These are phyloP conservation scores for Trametes elegans DNA, from an alignment of 768 basidiomycete species.

Conservation along the genomic window DNA sequence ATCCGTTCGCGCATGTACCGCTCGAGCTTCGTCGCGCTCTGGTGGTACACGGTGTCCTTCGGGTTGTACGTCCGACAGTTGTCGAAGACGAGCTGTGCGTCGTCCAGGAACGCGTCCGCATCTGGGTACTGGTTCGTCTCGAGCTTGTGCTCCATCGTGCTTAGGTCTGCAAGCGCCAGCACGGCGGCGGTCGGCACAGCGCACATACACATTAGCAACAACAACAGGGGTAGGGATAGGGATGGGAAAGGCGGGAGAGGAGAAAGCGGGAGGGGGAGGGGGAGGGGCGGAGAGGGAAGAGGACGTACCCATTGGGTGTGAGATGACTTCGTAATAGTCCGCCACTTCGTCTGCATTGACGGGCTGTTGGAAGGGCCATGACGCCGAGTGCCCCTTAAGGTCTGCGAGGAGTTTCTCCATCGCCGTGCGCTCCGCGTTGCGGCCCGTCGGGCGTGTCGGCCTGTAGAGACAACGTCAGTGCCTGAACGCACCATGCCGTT, in stretches of 20 bases:
- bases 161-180: slow-evolving; percentile 57
- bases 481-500: not conserved
- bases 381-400: slow-evolving; percentile 69
- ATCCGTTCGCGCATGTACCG: slow-evolving; percentile 60
- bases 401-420: slow-evolving; percentile 82
- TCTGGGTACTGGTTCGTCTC: slow-evolving; percentile 78
- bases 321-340: slow-evolving; percentile 90
- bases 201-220: no score
- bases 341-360: slow-evolving; percentile 76
- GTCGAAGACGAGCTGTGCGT: slow-evolving; percentile 81
- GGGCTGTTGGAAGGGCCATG: slow-evolving; percentile 87
- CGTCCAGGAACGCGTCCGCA: slow-evolving; percentile 72
- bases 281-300: slow-evolving; percentile 3
- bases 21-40: slow-evolving; percentile 83
- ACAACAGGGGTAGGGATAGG: no score
- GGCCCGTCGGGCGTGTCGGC: slow-evolving; percentile 43
- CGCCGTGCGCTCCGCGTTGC: slow-evolving; percentile 55
- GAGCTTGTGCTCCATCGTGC: slow-evolving; percentile 88
- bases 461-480: slow-evolving; percentile 25
- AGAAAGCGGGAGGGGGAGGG: no score
- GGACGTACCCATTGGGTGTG: slow-evolving; percentile 85
- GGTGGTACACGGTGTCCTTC: slow-evolving; percentile 74
- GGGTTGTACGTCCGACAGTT: slow-evolving; percentile 91
- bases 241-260: no score
- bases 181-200: not conserved